Evolutionary conservation across 2,329 filamentous ascomycete species (phyloP).

Genomic region (Fusarium tuaranense): DNA sequence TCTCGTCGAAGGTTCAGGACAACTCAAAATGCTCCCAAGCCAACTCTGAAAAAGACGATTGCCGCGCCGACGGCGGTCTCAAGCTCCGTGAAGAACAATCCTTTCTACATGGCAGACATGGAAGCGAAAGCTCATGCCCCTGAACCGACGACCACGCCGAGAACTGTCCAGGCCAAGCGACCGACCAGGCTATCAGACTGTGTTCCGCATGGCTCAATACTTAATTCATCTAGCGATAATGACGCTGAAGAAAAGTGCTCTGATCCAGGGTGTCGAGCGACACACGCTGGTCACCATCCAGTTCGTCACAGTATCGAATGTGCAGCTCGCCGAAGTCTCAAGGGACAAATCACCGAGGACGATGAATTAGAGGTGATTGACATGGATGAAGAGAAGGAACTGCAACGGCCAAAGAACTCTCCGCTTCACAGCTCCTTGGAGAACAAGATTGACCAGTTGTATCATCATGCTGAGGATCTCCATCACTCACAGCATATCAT

Average conservation of each 20-base stretch:
- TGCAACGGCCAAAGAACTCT: background rate
- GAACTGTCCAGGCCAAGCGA: conserved; percentile 32
- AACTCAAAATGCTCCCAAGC: conserved; percentile 9
- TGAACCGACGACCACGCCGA: conserved; percentile 38
- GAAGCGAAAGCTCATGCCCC: conserved; percentile 32
- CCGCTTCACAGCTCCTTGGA: conserved; percentile 25
- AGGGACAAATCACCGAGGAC: background rate
- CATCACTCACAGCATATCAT: conserved; percentile 50
- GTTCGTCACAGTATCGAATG: conserved; percentile 51
- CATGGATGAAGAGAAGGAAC: conserved; percentile 7
- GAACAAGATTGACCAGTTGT: conserved; percentile 46
- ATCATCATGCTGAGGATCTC: conserved; percentile 50
- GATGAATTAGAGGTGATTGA: conserved; percentile 19
- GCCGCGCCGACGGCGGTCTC: conserved; percentile 23
- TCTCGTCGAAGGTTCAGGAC: conserved; percentile 12
- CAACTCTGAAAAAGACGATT: conserved; percentile 17
- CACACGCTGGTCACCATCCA: conserved; percentile 43
- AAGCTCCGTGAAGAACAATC: conserved; percentile 44
- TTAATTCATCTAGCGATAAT: conserved; percentile 15
- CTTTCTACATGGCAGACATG: conserved; percentile 49
- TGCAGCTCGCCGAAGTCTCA: conserved; percentile 26
- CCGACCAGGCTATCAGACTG: conserved; percentile 46
- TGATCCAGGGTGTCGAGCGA: conserved; percentile 45
- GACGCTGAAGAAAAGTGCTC: conserved; percentile 40
- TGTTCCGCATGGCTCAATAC: conserved; percentile 39